Conservation (phyloP, 345 rosid genomes). For the rapeseed (Brassica napus) region Da-Ae NC_063442.1:27170001-27170500, state of each 20-base stretch:
- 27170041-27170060: no score
- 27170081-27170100: no score
- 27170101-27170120: no score
- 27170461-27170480: no score
- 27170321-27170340: no score
- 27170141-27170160: background rate
- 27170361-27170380: background rate
- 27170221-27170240: background rate
- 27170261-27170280: background rate
- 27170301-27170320: background rate
- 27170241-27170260: background rate
- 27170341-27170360: background rate
- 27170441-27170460: background rate
- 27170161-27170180: background rate
- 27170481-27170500: no score
- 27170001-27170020: no score
- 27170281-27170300: background rate
- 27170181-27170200: background rate
- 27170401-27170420: background rate
- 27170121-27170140: background rate
- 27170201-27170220: background rate
- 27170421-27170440: background rate
- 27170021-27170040: no score
- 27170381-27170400: no score
- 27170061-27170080: no score